Percentiles rank a stretch among this genome's conserved stretches.
Evolutionary conservation across 2,329 filamentous ascomycete genomes (phyloP).

Genomic region (Pseudopithomyces maydicus): DNA sequence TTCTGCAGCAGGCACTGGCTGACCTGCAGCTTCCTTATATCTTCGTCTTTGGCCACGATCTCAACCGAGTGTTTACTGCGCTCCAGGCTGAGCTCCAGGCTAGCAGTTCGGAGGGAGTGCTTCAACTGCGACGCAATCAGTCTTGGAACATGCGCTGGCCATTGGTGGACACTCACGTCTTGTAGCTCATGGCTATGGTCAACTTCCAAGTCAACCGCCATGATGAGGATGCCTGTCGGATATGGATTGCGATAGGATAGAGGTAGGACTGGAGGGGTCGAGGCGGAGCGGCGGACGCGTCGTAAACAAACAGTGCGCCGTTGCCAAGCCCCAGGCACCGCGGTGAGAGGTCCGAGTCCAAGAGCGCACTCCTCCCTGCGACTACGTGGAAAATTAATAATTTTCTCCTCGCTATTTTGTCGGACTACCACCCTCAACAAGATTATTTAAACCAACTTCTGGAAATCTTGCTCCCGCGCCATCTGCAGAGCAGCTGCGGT

Average conservation of each 20-base stretch:
- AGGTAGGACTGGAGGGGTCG: slow-evolving; percentile 24
- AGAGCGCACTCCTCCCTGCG: not conserved
- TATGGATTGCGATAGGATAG: not conserved
- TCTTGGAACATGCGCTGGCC: slow-evolving; percentile 2
- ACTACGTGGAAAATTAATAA: too few species aligned
- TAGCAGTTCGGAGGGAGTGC: slow-evolving; percentile 57
- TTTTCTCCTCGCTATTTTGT: too few species aligned
- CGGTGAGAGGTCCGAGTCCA: not conserved
- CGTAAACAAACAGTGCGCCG: slow-evolving; percentile 36
- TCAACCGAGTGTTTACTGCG: slow-evolving; percentile 68
- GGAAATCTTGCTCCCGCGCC: too few species aligned
- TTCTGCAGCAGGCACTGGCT: slow-evolving; percentile 73
- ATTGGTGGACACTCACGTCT: slow-evolving; percentile 34
- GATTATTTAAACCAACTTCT: too few species aligned
- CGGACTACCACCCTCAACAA: too few species aligned
- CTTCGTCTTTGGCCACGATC: slow-evolving; percentile 75
- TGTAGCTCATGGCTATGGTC: slow-evolving; percentile 36
- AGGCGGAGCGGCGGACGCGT: slow-evolving; percentile 31
- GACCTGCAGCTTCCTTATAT: slow-evolving; percentile 67
- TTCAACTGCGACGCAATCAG: slow-evolving; percentile 43
- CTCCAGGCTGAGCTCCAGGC: slow-evolving; percentile 73
- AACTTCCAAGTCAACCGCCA: slow-evolving; percentile 32
- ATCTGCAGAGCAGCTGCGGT: too few species aligned
- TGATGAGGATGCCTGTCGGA: slow-evolving; percentile 21
- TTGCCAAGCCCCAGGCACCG: slow-evolving; percentile 15